Conservation (phyloP, 129 eudicot genomes). For the Saussurea involucrata region DNA sequence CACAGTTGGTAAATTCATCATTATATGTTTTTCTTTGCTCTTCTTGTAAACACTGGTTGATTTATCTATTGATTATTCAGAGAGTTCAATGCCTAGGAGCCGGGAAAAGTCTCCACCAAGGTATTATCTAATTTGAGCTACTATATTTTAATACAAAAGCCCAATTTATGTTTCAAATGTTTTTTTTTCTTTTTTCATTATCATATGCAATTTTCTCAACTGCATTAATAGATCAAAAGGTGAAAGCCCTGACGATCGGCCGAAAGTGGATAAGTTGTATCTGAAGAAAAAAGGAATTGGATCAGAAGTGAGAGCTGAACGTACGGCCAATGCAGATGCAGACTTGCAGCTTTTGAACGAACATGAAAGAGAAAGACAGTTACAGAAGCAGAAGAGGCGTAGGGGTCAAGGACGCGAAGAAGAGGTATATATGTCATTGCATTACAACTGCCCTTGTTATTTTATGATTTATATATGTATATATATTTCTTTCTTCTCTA, state of each 20-base stretch:
- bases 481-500: too few species aligned
- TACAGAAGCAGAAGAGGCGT: constrained; percentile 82
- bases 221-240: constrained; percentile 41
- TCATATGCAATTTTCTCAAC: background rate
- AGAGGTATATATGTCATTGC: constrained; percentile 61
- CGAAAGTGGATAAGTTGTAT: constrained; percentile 64
- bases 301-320: constrained; percentile 95
- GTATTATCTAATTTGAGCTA: constrained; percentile 24
- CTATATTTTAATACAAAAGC: background rate
- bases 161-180: background rate
- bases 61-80: constrained; percentile 36
- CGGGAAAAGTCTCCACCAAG: constrained; percentile 53
- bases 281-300: constrained; percentile 91
- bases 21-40: constrained; percentile 3
- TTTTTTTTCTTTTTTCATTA: background rate
- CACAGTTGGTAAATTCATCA: background rate
- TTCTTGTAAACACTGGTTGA: constrained; percentile 1
- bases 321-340: constrained; percentile 76
- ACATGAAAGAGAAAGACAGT: constrained; percentile 75
- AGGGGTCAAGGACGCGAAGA: constrained; percentile 94
- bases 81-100: constrained; percentile 36
- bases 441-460: background rate
- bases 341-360: constrained; percentile 77
- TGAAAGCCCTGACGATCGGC: constrained; percentile 53
- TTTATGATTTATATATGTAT: background rate